Percentiles rank a stretch among this genome's conserved stretches.
phyloP scores from a whole-genome alignment of 768 basidiomycete genomes.

The Mycena amicta region DNA sequence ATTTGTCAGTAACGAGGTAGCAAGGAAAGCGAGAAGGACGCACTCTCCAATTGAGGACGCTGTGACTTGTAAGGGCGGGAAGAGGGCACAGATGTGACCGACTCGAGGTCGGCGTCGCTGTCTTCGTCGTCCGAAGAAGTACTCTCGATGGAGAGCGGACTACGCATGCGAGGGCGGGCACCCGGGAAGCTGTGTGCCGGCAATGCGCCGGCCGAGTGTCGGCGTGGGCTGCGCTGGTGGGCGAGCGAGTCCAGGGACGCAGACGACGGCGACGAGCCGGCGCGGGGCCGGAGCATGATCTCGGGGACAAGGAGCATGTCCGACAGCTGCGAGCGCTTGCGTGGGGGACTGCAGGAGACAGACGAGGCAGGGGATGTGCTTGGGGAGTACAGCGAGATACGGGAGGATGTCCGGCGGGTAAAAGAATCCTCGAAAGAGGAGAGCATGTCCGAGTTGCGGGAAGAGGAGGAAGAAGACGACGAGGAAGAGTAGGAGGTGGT shows the following conservation, averaged over 20 bases:
- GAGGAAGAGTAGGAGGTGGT: slow-evolving; percentile 40
- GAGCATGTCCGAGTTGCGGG: slow-evolving; percentile 50
- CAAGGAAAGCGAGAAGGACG: slow-evolving; percentile 26
- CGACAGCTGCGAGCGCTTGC: slow-evolving; percentile 5
- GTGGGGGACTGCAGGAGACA: slow-evolving; percentile 1
- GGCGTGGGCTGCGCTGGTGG: slow-evolving; percentile 34
- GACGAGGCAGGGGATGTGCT: slow-evolving; percentile 29
- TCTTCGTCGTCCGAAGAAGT: slow-evolving; percentile 34
- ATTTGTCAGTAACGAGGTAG: slow-evolving; percentile 10
- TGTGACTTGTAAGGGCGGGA: slow-evolving; percentile 24
- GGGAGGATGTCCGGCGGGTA: slow-evolving; percentile 41
- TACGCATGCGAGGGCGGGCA: slow-evolving; percentile 31
- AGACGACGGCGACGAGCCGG: slow-evolving; percentile 27
- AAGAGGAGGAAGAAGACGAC: slow-evolving; percentile 38
- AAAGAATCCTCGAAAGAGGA: slow-evolving; percentile 18
- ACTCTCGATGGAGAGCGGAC: slow-evolving; percentile 32
- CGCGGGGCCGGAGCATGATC: slow-evolving; percentile 26
- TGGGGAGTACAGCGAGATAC: slow-evolving; percentile 50
- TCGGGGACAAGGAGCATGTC: slow-evolving; percentile 40
- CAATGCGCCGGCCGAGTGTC: slow-evolving; percentile 37
- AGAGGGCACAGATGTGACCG: slow-evolving; percentile 28
- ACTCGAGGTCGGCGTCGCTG: slow-evolving; percentile 17
- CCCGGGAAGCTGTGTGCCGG: slow-evolving; percentile 25
- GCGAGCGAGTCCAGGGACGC: slow-evolving; percentile 11
- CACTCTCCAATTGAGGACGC: slow-evolving; percentile 57